These are phyloP conservation scores for Verticillium albo-atrum DNA, from an alignment of 2,329 filamentous ascomycete genomes.

Conservation along the genomic window DNA sequence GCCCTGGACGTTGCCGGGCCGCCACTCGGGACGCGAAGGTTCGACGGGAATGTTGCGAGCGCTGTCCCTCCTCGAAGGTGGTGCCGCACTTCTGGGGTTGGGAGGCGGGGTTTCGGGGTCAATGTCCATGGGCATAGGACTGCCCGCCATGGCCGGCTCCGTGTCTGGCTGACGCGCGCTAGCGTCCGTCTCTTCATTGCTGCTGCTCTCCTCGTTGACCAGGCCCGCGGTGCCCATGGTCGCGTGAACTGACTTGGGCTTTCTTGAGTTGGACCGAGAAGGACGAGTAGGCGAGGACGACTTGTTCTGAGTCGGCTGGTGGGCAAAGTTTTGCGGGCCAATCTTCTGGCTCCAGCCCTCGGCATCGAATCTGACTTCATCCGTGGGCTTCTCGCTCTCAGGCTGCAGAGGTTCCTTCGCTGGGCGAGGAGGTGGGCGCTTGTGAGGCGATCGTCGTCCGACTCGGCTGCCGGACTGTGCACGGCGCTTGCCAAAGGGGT, in stretches of 20 bases:
- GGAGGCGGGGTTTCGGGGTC: constrained; percentile 42
- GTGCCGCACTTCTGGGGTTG: constrained; percentile 12
- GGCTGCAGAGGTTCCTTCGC: not conserved
- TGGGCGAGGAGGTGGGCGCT: constrained; percentile 9
- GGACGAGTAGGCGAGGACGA: constrained; percentile 41
- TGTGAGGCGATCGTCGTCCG: constrained; percentile 34
- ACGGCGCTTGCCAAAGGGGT: constrained; percentile 24
- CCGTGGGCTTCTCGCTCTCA: constrained; percentile 5
- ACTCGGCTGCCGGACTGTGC: constrained; percentile 34
- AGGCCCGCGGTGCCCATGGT: constrained; percentile 38
- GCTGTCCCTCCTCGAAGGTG: not conserved
- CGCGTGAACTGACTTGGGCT: constrained; percentile 53
- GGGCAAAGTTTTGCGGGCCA: constrained; percentile 49
- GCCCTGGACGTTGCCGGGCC: constrained; percentile 41
- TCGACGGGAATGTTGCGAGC: constrained; percentile 53
- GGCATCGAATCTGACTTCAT: constrained; percentile 38
- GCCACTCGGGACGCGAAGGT: constrained; percentile 56
- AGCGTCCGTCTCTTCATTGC: constrained; percentile 34
- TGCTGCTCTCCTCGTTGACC: constrained; percentile 42
- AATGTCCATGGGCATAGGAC: constrained; percentile 62
- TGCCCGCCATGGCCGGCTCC: constrained; percentile 28
- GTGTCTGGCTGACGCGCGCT: constrained; percentile 26
- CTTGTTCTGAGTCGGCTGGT: constrained; percentile 31
- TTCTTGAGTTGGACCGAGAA: constrained; percentile 47
- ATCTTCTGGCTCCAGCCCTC: constrained; percentile 52